phyloP scores from a whole-genome alignment of 1,284 basidiomycete species.

The Schizopora paradoxa region DNA sequence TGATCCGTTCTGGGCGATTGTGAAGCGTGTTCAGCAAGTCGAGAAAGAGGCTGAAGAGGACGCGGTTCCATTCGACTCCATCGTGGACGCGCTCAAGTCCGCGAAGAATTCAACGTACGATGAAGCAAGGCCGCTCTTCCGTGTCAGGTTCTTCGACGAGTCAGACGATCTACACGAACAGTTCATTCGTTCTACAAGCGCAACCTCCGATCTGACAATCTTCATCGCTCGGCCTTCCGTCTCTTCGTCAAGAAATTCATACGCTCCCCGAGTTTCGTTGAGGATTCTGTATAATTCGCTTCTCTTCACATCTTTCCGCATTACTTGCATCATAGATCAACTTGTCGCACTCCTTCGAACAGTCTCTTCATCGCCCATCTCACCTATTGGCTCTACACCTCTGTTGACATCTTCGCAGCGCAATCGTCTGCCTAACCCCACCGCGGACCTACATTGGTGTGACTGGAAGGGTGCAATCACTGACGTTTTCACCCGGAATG shows the following conservation, averaged over 20 bases:
- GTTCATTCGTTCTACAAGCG: constrained; percentile 74
- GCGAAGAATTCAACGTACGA: constrained; percentile 54
- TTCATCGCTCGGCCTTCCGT: constrained; percentile 60
- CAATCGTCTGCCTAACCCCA: constrained; percentile 76
- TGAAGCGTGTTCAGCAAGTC: constrained; percentile 80
- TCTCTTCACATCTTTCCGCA: constrained; percentile 80
- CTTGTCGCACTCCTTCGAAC: constrained; percentile 78
- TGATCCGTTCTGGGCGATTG: constrained; percentile 90
- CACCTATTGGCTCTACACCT: constrained; percentile 70
- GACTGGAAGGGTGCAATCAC: constrained; percentile 96
- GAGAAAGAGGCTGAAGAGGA: constrained; percentile 85
- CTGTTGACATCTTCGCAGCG: constrained; percentile 76
- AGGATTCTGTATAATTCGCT: constrained; percentile 94
- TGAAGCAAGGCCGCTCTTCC: constrained; percentile 67
- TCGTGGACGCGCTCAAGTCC: constrained; percentile 72
- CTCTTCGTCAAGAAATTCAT: constrained; percentile 59
- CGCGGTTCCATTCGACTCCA: constrained; percentile 75
- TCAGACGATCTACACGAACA: constrained; percentile 70
- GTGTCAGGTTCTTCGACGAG: constrained; percentile 95
- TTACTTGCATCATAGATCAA: constrained; percentile 81
- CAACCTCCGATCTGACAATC: constrained; percentile 90
- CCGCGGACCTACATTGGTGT: constrained; percentile 92
- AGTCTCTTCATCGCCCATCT: constrained; percentile 58
- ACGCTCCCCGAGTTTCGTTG: constrained; percentile 78
- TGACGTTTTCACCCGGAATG: constrained; percentile 86